A percentile compares a stretch with the other conserved stretches of the same genome.
phyloP scores from a whole-genome alignment of 1,284 basidiomycete species.

The Tetrapyrgos nigripes region DNA sequence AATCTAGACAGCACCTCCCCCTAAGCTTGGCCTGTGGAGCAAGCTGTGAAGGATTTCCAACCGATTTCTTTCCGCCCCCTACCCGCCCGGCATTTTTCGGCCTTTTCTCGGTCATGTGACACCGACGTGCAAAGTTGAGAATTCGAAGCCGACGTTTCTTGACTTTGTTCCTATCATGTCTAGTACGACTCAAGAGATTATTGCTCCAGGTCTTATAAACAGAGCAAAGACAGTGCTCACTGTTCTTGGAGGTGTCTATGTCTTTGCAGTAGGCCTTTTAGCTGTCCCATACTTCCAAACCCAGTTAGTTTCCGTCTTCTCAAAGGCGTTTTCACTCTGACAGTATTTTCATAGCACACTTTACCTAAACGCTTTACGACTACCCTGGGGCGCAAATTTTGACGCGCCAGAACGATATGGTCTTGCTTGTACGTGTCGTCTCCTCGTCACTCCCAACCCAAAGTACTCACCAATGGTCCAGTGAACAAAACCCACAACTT shows the following conservation, averaged over 20 bases:
- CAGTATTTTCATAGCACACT: slow-evolving; percentile 18
- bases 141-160: not conserved
- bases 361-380: slow-evolving; percentile 73
- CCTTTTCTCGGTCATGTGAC: no score
- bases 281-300: slow-evolving; percentile 20
- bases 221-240: slow-evolving; percentile 12
- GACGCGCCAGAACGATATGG: slow-evolving; percentile 79
- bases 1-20: not conserved
- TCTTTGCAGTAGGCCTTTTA: slow-evolving; percentile 15
- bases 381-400: slow-evolving; percentile 72
- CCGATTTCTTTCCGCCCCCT: no score
- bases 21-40: no score
- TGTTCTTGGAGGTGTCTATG: slow-evolving; percentile 16
- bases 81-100: no score
- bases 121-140: no score
- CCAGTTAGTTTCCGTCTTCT: slow-evolving; percentile 16
- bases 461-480: slow-evolving; percentile 29
- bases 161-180: not conserved
- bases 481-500: slow-evolving; percentile 85
- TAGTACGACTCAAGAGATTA: not conserved
- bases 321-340: not conserved
- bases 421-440: slow-evolving; percentile 71
- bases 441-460: not conserved
- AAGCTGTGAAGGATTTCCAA: no score
- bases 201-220: not conserved